phyloP scores from a whole-genome alignment of 179 eudicot species.

The Drosera spatulata region DNA sequence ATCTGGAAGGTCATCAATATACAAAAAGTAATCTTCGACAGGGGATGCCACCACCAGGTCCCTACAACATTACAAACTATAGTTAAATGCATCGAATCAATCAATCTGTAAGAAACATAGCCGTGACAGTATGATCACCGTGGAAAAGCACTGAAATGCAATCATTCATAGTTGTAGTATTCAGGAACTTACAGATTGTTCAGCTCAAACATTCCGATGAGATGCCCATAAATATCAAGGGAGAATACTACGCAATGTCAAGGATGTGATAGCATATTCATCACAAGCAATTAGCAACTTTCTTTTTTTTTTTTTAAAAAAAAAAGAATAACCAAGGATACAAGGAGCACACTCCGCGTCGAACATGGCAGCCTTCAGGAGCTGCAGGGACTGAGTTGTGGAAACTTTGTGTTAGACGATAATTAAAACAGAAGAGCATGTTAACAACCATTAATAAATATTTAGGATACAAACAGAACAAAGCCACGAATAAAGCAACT shows the following conservation, averaged over 20 bases:
- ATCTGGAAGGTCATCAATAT: conserved; percentile 64
- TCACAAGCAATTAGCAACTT: too few relatives aligned
- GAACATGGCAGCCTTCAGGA: conserved; percentile 72
- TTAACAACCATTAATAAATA: too few relatives aligned
- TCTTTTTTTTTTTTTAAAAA: too few relatives aligned
- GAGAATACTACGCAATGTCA: conserved; percentile 73
- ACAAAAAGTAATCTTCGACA: conserved; percentile 87
- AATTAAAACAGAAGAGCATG: too few relatives aligned
- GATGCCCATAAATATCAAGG: conserved; percentile 82
- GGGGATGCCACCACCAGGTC: conserved; percentile 97
- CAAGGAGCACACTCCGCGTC: conserved; percentile 81
- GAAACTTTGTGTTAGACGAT: conserved; percentile 12
- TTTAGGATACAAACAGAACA: too few relatives aligned
- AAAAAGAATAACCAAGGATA: conserved; percentile 39
- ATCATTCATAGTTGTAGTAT: neutral
- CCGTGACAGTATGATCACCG: too few relatives aligned
- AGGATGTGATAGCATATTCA: conserved; percentile 17
- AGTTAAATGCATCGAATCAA: neutral
- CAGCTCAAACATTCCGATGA: conserved; percentile 97
- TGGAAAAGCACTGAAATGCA: neutral
- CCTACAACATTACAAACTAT: conserved; percentile 26
- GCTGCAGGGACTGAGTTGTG: conserved; percentile 66
- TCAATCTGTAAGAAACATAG: too few relatives aligned
- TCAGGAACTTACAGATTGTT: conserved; percentile 84
- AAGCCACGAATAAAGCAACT: too few relatives aligned